These are phyloP conservation scores for Neofusicoccum sp. DNA, from an alignment of 2,329 filamentous ascomycete genomes.

Conservation along the genomic window DNA sequence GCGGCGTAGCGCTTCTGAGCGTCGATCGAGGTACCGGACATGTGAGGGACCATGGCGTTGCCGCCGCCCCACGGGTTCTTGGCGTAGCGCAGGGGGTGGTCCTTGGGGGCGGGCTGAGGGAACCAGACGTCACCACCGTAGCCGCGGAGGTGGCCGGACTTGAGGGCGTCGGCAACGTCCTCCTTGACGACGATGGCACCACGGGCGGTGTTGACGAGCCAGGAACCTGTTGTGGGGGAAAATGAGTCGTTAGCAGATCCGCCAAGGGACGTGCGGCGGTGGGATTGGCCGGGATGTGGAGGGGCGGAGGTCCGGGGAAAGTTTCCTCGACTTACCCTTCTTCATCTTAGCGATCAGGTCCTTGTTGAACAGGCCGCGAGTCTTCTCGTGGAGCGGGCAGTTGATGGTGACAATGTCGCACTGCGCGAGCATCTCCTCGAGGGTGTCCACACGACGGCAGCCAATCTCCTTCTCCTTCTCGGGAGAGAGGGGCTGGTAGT, in stretches of 20 bases:
- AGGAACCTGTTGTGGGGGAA: slow-evolving; percentile 65
- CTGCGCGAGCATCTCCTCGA: slow-evolving; percentile 92
- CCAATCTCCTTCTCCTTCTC: slow-evolving; percentile 95
- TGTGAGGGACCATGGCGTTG: slow-evolving; percentile 98
- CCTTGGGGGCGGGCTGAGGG: slow-evolving; percentile 92
- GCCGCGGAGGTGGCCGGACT: slow-evolving; percentile 84
- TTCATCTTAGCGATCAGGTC: slow-evolving; percentile 99
- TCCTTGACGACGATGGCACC: slow-evolving; percentile 99
- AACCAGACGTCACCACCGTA: slow-evolving; percentile 93
- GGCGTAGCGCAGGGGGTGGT: slow-evolving; percentile 88
- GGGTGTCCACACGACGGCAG: slow-evolving; percentile 78
- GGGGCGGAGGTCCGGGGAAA: neutral
- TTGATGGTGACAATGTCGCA: slow-evolving; percentile 99
- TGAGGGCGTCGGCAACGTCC: slow-evolving; percentile 91
- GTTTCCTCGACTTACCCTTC: slow-evolving; percentile 60
- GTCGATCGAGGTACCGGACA: slow-evolving; percentile 98
- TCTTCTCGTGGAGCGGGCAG: slow-evolving; percentile 99
- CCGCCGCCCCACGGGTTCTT: slow-evolving; percentile 95
- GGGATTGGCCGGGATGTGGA: neutral
- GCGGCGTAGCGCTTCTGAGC: slow-evolving; percentile 84
- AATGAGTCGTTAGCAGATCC: slow-evolving; percentile 9
- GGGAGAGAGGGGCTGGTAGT: slow-evolving; percentile 89
- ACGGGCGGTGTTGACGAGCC: slow-evolving; percentile 98
- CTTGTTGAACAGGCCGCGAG: slow-evolving; percentile 95
- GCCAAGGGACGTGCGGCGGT: neutral